Evolutionary conservation across 2,329 filamentous ascomycete genomes (phyloP).

Genomic region (Cladobotryum mycophilum): DNA sequence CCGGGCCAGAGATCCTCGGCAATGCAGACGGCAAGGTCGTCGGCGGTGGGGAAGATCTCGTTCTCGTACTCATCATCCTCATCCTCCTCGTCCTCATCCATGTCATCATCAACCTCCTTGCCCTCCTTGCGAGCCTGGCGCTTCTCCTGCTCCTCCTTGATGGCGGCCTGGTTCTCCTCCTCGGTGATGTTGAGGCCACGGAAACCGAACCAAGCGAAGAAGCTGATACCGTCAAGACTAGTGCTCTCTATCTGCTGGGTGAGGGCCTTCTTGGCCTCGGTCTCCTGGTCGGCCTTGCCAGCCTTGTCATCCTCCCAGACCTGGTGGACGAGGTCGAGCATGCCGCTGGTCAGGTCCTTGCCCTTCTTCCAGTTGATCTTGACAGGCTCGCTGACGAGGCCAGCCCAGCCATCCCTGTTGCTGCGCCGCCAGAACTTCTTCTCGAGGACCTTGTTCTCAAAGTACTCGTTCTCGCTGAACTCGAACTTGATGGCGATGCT

Average conservation of each 20-base stretch:
- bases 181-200: constrained; percentile 62
- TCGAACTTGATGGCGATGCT: constrained; percentile 72
- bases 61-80: constrained; percentile 61
- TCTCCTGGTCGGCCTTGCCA: constrained; percentile 36
- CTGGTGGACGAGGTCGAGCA: constrained; percentile 67
- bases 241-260: constrained; percentile 52
- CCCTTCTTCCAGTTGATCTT: constrained; percentile 75
- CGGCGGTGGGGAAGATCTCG: constrained; percentile 84
- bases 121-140: constrained; percentile 43
- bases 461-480: constrained; percentile 76
- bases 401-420: constrained; percentile 60
- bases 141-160: constrained; percentile 23
- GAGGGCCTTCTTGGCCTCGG: constrained; percentile 43
- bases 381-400: constrained; percentile 83
- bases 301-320: constrained; percentile 56
- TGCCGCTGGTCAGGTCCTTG: constrained; percentile 75
- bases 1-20: constrained; percentile 85
- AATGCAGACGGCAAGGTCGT: constrained; percentile 72
- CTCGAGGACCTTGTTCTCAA: constrained; percentile 69
- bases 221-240: constrained; percentile 62
- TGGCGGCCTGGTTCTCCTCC: constrained; percentile 39
- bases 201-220: constrained; percentile 88
- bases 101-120: constrained; percentile 43
- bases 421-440: constrained; percentile 89
- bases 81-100: constrained; percentile 45